phyloP scores from a whole-genome alignment of 2,329 filamentous ascomycete genomes.

The Penicillium sp. region DNA sequence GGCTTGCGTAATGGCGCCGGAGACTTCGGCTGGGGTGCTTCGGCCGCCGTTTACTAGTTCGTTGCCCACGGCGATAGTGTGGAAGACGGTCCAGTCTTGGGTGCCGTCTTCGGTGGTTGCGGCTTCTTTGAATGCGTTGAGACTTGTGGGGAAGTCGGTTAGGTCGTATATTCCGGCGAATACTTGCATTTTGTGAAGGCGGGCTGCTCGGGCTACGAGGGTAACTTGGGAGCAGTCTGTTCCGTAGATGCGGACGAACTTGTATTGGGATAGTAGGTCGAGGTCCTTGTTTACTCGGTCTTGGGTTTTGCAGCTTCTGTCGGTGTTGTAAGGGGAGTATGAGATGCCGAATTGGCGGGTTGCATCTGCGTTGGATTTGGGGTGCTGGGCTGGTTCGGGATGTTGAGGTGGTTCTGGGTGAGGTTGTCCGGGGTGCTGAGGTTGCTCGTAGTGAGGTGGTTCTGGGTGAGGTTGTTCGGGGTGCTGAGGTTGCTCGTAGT shows the following conservation, averaged over 20 bases:
- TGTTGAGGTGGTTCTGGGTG: conserved; percentile 2
- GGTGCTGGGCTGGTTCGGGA: conserved; percentile 1
- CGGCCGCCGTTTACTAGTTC: conserved; percentile 71
- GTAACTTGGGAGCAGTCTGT: conserved; percentile 74
- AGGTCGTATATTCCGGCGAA: conserved; percentile 75
- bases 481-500: not conserved
- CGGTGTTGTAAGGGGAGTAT: conserved; percentile 59
- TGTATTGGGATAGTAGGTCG: conserved; percentile 57
- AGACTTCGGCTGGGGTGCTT: conserved; percentile 54
- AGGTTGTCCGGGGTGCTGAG: not conserved
- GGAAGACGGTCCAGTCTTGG: conserved; percentile 65
- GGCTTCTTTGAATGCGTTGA: conserved; percentile 61
- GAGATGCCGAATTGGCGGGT: conserved; percentile 49
- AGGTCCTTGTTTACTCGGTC: conserved; percentile 67
- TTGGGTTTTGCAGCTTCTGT: conserved; percentile 66
- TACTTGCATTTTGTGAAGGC: conserved; percentile 65
- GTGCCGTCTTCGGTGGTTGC: conserved; percentile 45
- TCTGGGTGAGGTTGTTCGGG: not conserved
- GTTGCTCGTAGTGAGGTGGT: not conserved
- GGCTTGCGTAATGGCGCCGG: conserved; percentile 59
- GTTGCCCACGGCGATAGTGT: conserved; percentile 77
- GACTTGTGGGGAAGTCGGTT: conserved; percentile 55
- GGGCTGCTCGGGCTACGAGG: conserved; percentile 63
- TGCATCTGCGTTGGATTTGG: conserved; percentile 5
- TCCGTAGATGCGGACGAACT: conserved; percentile 73